Evolutionary conservation across 2,329 filamentous ascomycete species (phyloP).

Genomic region (Lecanosticta acicola): DNA sequence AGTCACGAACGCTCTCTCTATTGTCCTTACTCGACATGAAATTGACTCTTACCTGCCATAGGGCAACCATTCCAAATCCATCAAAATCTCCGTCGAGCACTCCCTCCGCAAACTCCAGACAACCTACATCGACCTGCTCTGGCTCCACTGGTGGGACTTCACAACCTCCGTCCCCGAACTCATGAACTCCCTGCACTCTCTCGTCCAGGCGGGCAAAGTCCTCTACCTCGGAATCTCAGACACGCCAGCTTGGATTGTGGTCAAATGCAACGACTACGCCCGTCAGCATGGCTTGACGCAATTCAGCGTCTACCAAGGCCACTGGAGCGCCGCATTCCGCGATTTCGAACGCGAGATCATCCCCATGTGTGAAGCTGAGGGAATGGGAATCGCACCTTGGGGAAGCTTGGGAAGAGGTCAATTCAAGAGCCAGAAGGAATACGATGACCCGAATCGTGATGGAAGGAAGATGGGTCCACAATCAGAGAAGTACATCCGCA

Average conservation of each 20-base stretch:
- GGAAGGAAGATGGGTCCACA: constrained; percentile 30
- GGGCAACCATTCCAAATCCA: constrained; percentile 58
- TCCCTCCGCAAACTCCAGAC: constrained; percentile 53
- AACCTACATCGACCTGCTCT: constrained; percentile 58
- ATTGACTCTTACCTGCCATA: background rate
- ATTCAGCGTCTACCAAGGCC: constrained; percentile 34
- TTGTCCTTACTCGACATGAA: too few species aligned
- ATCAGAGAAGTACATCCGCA: constrained; percentile 38
- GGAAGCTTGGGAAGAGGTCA: constrained; percentile 34
- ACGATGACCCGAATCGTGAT: constrained; percentile 29
- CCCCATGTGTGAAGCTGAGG: constrained; percentile 46
- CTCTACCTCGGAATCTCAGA: constrained; percentile 64
- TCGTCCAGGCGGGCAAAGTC: constrained; percentile 58
- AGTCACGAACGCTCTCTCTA: background rate
- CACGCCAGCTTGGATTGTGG: constrained; percentile 57
- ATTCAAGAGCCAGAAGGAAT: constrained; percentile 21
- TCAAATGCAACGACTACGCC: constrained; percentile 46
- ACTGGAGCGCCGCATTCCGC: constrained; percentile 32
- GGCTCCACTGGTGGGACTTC: constrained; percentile 54
- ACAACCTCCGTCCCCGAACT: constrained; percentile 59
- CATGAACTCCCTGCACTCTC: constrained; percentile 61
- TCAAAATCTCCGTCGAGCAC: constrained; percentile 45
- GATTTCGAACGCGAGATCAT: constrained; percentile 46
- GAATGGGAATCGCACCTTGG: constrained; percentile 53
- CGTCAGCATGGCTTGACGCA: constrained; percentile 44